These are phyloP conservation scores for Porcisia deanei DNA, from an alignment of 208 protist species.

Conservation along the genomic window DNA sequence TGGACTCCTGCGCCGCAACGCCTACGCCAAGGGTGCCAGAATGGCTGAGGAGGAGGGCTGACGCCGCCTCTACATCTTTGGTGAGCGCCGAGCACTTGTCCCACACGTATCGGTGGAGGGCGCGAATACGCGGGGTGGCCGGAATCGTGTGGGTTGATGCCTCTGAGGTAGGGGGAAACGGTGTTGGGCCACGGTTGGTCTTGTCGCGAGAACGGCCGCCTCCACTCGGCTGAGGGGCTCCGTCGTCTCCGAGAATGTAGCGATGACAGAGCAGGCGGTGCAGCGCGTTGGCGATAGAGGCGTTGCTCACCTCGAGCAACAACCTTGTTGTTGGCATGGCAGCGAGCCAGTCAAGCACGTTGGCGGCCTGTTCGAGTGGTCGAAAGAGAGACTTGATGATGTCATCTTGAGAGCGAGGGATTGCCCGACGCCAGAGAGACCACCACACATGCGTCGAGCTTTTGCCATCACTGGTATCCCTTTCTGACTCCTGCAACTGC, in stretches of 20 bases:
- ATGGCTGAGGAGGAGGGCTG: slow-evolving; percentile 22
- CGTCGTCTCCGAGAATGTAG: slow-evolving; percentile 35
- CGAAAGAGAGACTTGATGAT: slow-evolving; percentile 52
- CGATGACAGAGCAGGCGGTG: slow-evolving; percentile 73
- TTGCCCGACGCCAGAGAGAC: slow-evolving; percentile 62
- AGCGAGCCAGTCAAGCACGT: slow-evolving; percentile 63
- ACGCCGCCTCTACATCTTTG: slow-evolving; percentile 39
- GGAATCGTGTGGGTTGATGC: background rate
- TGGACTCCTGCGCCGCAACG: slow-evolving; percentile 1
- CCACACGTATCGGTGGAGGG: slow-evolving; percentile 41
- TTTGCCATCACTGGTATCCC: background rate
- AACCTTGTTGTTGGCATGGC: slow-evolving; percentile 31
- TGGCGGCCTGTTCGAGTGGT: slow-evolving; percentile 41
- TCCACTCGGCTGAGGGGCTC: background rate
- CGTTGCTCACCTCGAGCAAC: slow-evolving; percentile 57
- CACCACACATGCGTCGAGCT: slow-evolving; percentile 60
- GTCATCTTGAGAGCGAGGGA: slow-evolving; percentile 49
- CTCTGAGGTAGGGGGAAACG: background rate
- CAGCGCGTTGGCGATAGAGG: slow-evolving; percentile 55
- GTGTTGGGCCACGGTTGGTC: background rate
- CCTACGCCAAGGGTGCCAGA: background rate
- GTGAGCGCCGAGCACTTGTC: slow-evolving; percentile 37
- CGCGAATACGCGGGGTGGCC: slow-evolving; percentile 17
- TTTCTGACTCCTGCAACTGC: slow-evolving; percentile 27
- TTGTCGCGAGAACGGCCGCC: background rate